Evolutionary conservation across 192 early-diverging fungal genomes (phyloP).

Genomic region (Dissophora globulifera): DNA sequence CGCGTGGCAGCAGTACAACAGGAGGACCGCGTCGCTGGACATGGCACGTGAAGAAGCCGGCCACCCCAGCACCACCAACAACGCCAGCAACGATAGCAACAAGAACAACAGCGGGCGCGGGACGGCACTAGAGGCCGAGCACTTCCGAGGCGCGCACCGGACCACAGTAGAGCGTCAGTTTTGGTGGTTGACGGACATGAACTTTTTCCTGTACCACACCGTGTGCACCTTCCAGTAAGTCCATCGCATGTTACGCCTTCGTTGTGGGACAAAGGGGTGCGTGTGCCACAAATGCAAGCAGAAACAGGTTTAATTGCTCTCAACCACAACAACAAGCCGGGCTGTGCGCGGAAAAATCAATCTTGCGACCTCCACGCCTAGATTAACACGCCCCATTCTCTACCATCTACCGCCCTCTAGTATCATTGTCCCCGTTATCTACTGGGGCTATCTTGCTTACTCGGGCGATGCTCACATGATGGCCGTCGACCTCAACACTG

Average conservation of each 20-base stretch:
- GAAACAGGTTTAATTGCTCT: constrained; percentile 11
- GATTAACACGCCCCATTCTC: background rate
- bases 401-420: constrained; percentile 7
- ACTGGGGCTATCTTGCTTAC: constrained; percentile 27
- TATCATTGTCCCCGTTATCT: constrained; percentile 39
- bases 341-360: constrained; percentile 33
- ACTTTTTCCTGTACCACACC: constrained; percentile 52
- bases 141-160: too few species aligned
- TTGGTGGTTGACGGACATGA: constrained; percentile 51
- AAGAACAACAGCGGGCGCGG: constrained; percentile 27
- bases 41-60: background rate
- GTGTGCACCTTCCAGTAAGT: constrained; percentile 54
- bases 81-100: too few species aligned
- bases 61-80: too few species aligned
- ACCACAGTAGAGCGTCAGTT: too few species aligned
- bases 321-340: background rate
- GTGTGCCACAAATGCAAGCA: background rate
- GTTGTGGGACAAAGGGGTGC: background rate
- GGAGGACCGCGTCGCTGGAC: too few species aligned
- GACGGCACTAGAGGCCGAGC: too few species aligned
- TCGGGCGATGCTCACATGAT: constrained; percentile 15
- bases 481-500: constrained; percentile 14
- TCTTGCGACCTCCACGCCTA: background rate
- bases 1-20: background rate
- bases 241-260: too few species aligned